phyloP scores from a whole-genome alignment of 768 basidiomycete species.

The Peribolospora baueri region DNA sequence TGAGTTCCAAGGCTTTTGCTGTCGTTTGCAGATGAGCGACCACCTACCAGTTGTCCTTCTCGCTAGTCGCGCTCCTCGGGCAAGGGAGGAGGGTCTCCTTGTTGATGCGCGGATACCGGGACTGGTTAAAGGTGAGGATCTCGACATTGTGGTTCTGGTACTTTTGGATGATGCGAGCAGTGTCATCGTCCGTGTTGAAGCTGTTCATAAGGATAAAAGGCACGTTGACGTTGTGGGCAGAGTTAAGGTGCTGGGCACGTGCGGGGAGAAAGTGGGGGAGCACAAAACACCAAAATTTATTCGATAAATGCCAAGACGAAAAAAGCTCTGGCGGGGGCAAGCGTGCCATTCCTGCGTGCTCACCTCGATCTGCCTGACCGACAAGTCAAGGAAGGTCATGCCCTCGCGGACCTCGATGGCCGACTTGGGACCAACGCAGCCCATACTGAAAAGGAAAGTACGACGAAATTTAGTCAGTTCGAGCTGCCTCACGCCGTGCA shows the following conservation, averaged over 20 bases:
- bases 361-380: slow-evolving; percentile 72
- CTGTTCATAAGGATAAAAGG: slow-evolving; percentile 98
- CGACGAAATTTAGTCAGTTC: background rate
- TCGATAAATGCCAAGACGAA: background rate
- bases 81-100: slow-evolving; percentile 69
- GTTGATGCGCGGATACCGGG: slow-evolving; percentile 74
- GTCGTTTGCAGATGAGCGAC: background rate
- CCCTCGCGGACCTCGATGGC: slow-evolving; percentile 91
- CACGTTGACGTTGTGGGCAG: slow-evolving; percentile 55
- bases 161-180: slow-evolving; percentile 86
- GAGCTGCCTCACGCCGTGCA: background rate
- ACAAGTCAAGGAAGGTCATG: slow-evolving; percentile 80
- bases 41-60: slow-evolving; percentile 55
- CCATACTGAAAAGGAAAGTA: slow-evolving; percentile 16
- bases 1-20: background rate
- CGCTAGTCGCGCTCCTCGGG: slow-evolving; percentile 48
- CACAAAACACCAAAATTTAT: background rate
- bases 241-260: slow-evolving; percentile 45
- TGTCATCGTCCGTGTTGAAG: slow-evolving; percentile 94
- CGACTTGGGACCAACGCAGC: slow-evolving; percentile 47
- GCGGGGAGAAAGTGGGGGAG: background rate
- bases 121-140: slow-evolving; percentile 42
- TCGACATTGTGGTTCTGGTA: slow-evolving; percentile 85
- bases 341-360: background rate
- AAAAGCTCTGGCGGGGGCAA: background rate